Percentiles rank a stretch among this genome's conserved stretches.
phyloP scores from a whole-genome alignment of 225 moss, liverwort and hornwort species.

The Asterella californica region DNA sequence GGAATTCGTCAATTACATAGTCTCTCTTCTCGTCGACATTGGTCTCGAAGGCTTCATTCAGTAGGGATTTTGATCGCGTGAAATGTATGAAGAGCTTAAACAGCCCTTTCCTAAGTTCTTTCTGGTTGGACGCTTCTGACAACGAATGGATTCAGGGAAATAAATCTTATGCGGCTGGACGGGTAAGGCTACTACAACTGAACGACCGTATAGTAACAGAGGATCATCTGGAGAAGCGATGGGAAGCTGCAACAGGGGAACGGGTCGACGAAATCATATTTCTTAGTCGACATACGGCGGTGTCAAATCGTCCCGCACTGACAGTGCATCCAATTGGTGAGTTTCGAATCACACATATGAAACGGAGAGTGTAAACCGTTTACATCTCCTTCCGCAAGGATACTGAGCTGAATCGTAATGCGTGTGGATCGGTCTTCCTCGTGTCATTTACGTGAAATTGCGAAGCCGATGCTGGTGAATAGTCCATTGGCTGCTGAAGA shows the following conservation, averaged over 20 bases:
- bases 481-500: neutral
- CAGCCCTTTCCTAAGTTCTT: neutral
- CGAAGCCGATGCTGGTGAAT: neutral
- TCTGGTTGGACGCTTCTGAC: neutral
- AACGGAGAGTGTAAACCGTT: too few relatives aligned
- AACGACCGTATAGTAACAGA: conserved; percentile 52
- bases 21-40: neutral
- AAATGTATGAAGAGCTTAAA: neutral
- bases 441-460: neutral
- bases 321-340: conserved; percentile 89
- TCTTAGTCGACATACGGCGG: conserved; percentile 84
- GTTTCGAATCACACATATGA: neutral
- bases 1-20: neutral
- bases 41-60: neutral
- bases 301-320: conserved; percentile 85
- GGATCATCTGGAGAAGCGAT: conserved; percentile 75
- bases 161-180: conserved; percentile 53
- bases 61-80: neutral
- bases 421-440: neutral
- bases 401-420: neutral
- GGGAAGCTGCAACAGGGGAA: conserved; percentile 84
- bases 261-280: conserved; percentile 75
- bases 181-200: conserved; percentile 69
- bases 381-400: too few relatives aligned
- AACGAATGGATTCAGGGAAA: conserved; percentile 23